Evolutionary conservation across 1,139 yeast species (phyloP), one percentile per base, ranked within the genome.

Genomic region (Hanseniaspora uvarum): DNA sequence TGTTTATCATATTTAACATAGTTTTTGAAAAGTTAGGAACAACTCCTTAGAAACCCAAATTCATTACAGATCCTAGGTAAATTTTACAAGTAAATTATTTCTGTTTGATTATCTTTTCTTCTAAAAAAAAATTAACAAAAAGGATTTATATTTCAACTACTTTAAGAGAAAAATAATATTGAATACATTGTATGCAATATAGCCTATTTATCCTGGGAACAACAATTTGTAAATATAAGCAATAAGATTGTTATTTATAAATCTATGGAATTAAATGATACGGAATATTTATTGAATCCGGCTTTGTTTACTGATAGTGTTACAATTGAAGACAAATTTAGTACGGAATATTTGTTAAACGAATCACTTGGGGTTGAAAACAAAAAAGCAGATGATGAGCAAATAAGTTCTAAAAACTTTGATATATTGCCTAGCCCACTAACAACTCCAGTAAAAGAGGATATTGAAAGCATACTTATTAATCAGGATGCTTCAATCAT

Each of bases 271-370:
- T 12, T 19, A 12, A 41, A 41, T 41, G 46, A 41, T 19, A 41
- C 46, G 3, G 38, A 31, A 21, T 31, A 12, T 31, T 33, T 41
- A 12, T 18, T 41, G n/a, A 28, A 10, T 6, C 21, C 28, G 28
- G 46, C 16, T 12, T 19, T 30, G 16, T 44, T 44, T 7, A 14
- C 19, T 5, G 4, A 31, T 31, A 31, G 24, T 21, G 26, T 8
- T 18, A 28, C 16, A 31, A 24, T 7, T 11, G 16, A 14, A n/a
- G 23, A 21, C 11, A 34, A 44, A 12, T 21, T 30, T 12, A 44
- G 46, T 14, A 44, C 46, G 7, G 46, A 44, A 21, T 44, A 30
- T 31, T 33, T 44, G 21, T 14, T 44, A 12, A 44, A 31, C 37
- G 23, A 31, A 14, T 30, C 46, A 6, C 19, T 44, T 12, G 38